Percentiles rank a stretch among this genome's conserved stretches.
Conservation (phyloP, 495 filamentous ascomycete genomes). For the Rhizodiscina lignyota region DNA sequence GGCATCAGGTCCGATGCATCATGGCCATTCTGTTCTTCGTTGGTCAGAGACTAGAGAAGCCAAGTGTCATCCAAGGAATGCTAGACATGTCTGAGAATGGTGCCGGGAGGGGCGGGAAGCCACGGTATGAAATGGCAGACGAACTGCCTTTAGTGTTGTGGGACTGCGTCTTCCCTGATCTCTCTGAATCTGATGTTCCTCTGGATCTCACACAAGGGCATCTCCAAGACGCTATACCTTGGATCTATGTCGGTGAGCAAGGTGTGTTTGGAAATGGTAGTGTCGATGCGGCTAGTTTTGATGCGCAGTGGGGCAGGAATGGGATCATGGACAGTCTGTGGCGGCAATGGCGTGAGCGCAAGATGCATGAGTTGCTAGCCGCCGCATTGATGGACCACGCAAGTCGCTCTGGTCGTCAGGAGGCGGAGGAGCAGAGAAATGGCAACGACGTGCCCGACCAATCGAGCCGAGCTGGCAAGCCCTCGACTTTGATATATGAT, state of each 20-base stretch:
- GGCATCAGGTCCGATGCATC: slow-evolving; percentile 96
- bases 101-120: slow-evolving; percentile 34
- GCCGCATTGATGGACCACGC: slow-evolving; percentile 51
- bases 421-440: no score
- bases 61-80: slow-evolving; percentile 51
- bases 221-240: slow-evolving; percentile 49
- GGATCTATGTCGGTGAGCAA: slow-evolving; percentile 54
- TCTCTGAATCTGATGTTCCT: no score
- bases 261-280: slow-evolving; percentile 15
- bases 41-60: slow-evolving; percentile 74
- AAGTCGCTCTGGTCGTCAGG: slow-evolving; percentile 32
- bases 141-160: slow-evolving; percentile 83
- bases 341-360: slow-evolving; percentile 62
- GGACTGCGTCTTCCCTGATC: slow-evolving; percentile 74
- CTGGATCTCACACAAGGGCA: no score
- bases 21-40: slow-evolving; percentile 72
- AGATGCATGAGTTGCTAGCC: slow-evolving; percentile 77
- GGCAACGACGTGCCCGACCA: no score
- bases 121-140: slow-evolving; percentile 76
- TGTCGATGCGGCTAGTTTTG: slow-evolving; percentile 20
- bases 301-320: slow-evolving; percentile 42
- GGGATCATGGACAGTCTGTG: slow-evolving; percentile 63
- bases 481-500: no score
- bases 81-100: slow-evolving; percentile 55
- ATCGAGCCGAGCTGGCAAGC: no score